Evolutionary conservation across 2,329 filamentous ascomycete genomes (phyloP).

Genomic region (Fusarium austroafricanum): DNA sequence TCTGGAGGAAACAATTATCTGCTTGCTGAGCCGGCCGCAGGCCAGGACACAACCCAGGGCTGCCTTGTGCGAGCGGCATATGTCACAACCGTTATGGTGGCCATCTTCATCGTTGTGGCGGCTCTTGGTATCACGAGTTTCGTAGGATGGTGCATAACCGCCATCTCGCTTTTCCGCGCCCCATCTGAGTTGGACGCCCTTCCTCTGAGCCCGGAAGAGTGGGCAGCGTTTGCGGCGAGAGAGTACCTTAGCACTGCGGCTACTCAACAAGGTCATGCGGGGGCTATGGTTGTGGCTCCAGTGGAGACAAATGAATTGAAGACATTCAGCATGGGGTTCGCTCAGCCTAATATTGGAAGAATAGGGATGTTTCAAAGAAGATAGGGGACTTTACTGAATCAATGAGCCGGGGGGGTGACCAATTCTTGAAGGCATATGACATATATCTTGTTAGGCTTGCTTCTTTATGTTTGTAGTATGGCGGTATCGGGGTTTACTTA

Average conservation of each 20-base stretch:
- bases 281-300: neutral
- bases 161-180: neutral
- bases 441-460: no score
- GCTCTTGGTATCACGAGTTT: neutral
- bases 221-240: neutral
- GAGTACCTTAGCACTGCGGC: neutral
- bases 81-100: neutral
- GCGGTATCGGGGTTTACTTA: no score
- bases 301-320: conserved; percentile 1
- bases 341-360: neutral
- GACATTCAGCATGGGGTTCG: neutral
- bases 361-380: neutral
- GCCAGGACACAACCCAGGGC: neutral
- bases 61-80: neutral
- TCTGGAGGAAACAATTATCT: conserved; percentile 4
- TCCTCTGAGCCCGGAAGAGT: neutral
- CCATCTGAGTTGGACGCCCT: conserved; percentile 1
- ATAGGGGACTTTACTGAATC: neutral
- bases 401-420: no score
- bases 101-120: neutral
- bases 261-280: neutral
- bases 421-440: no score
- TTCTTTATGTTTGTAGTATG: no score
- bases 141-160: neutral
- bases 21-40: neutral